Conservation (phyloP, 768 basidiomycete genomes). For the Collybiopsis luxurians region DNA sequence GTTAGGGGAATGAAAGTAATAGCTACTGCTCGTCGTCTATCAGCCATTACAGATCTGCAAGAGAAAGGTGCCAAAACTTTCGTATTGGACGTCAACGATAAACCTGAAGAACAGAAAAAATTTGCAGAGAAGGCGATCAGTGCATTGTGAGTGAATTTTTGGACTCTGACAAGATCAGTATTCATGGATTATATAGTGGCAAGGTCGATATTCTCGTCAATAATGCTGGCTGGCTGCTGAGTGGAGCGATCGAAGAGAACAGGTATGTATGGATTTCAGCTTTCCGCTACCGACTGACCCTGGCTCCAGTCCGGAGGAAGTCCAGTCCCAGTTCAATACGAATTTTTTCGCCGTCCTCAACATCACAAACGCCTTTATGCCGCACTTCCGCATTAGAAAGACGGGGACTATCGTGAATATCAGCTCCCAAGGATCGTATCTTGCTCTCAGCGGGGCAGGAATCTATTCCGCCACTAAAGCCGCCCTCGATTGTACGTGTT, state of each 20-base stretch:
- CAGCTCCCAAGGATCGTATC: conserved; percentile 12
- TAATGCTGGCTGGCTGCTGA: conserved; percentile 21
- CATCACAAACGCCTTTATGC: conserved; percentile 23
- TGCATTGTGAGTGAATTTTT: conserved; percentile 6
- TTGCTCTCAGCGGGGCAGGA: conserved; percentile 9
- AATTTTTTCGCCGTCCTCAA: conserved; percentile 26
- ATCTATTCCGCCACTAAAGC: conserved; percentile 19
- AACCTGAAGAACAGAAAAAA: conserved; percentile 15
- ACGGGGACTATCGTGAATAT: conserved; percentile 17
- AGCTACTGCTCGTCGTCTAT: conserved; percentile 23
- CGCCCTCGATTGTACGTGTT: conserved; percentile 12
- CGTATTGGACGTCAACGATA: conserved; percentile 23
- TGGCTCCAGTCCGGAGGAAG: conserved; percentile 7
- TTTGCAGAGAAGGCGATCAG: conserved; percentile 20
- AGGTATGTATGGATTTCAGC: background rate
- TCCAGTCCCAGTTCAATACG: conserved; percentile 18
- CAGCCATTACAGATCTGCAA: conserved; percentile 19
- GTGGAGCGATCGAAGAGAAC: conserved; percentile 14
- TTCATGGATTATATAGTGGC: conserved; percentile 12
- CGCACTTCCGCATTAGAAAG: conserved; percentile 19
- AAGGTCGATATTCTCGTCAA: conserved; percentile 23
- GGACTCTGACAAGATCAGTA: too few species aligned
- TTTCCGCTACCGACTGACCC: background rate
- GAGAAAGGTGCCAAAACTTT: conserved; percentile 22
- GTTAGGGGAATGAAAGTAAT: conserved; percentile 28